phyloP scores from a whole-genome alignment of 1,284 basidiomycete species.

The Pseudozyma pruni region DNA sequence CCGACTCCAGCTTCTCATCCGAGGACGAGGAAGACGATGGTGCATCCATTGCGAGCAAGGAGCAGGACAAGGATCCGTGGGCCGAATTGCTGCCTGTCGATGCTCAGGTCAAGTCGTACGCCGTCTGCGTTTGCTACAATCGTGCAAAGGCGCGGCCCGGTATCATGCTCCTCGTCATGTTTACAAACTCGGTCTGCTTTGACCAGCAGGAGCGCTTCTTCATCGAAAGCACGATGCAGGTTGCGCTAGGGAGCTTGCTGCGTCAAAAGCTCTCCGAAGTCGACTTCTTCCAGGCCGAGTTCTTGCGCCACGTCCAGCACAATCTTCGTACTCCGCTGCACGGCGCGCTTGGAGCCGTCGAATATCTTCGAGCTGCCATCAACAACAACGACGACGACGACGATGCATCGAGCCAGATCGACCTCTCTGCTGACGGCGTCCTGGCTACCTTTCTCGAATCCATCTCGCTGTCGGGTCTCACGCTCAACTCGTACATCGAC shows the following conservation, averaged over 20 bases:
- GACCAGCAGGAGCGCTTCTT: slow-evolving; percentile 49
- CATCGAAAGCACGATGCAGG: slow-evolving; percentile 26
- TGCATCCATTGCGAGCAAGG: background rate
- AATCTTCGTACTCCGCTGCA: slow-evolving; percentile 58
- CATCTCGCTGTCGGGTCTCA: slow-evolving; percentile 49
- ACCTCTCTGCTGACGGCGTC: slow-evolving; percentile 42
- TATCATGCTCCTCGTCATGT: slow-evolving; percentile 51
- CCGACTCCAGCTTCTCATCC: slow-evolving; percentile 2
- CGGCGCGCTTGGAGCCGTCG: slow-evolving; percentile 56
- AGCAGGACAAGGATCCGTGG: slow-evolving; percentile 26
- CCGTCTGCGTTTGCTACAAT: slow-evolving; percentile 37
- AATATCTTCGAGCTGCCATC: slow-evolving; percentile 47
- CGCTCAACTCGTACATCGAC: slow-evolving; percentile 55
- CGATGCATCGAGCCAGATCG: slow-evolving; percentile 30
- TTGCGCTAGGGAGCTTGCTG: slow-evolving; percentile 39
- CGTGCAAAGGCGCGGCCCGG: slow-evolving; percentile 31
- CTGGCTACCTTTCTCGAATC: slow-evolving; percentile 50
- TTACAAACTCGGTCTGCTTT: slow-evolving; percentile 18
- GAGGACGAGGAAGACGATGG: slow-evolving; percentile 19
- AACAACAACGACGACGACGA: slow-evolving; percentile 23
- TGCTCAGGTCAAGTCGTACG: slow-evolving; percentile 24
- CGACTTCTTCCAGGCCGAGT: slow-evolving; percentile 54
- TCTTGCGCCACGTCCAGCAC: slow-evolving; percentile 55
- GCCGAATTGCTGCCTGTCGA: slow-evolving; percentile 25
- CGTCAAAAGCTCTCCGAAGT: slow-evolving; percentile 46